Conservation (phyloP, 2,329 filamentous ascomycete genomes). For the Aspergillus awamori region DNA sequence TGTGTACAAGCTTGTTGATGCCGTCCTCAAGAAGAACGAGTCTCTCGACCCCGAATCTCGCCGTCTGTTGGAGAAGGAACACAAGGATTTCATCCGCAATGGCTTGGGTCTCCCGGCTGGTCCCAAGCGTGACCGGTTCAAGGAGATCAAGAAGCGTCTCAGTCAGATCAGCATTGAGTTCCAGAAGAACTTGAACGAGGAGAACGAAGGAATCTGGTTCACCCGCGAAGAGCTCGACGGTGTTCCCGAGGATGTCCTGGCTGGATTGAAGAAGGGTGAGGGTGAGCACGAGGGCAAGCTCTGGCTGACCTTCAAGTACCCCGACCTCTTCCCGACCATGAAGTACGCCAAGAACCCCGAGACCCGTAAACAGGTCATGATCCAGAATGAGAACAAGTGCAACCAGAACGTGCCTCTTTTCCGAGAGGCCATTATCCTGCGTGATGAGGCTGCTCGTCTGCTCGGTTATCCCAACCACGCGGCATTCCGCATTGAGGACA, state of each 20-base stretch:
- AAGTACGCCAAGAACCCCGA: slow-evolving; percentile 53
- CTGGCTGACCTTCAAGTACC: slow-evolving; percentile 55
- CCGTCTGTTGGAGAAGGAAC: slow-evolving; percentile 53
- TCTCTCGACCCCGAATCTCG: slow-evolving; percentile 51
- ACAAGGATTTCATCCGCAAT: slow-evolving; percentile 53
- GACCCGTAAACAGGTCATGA: slow-evolving; percentile 48
- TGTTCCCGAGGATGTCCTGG: slow-evolving; percentile 53
- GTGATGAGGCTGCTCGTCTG: slow-evolving; percentile 55
- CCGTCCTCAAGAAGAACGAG: slow-evolving; percentile 48
- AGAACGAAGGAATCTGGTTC: slow-evolving; percentile 56
- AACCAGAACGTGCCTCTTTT: slow-evolving; percentile 56
- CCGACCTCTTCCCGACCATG: slow-evolving; percentile 52
- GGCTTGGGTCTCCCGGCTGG: slow-evolving; percentile 53
- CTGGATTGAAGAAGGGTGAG: slow-evolving; percentile 51
- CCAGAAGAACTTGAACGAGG: slow-evolving; percentile 56
- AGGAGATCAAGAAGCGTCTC: slow-evolving; percentile 56
- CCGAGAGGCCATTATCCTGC: slow-evolving; percentile 52
- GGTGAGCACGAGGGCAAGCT: slow-evolving; percentile 52
- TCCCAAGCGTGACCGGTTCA: slow-evolving; percentile 53
- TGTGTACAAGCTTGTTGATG: slow-evolving; percentile 52
- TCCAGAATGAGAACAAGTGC: slow-evolving; percentile 56
- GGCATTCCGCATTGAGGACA: slow-evolving; percentile 56
- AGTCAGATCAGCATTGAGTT: slow-evolving; percentile 54
- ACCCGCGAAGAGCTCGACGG: slow-evolving; percentile 52
- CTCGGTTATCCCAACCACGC: slow-evolving; percentile 56